Conservation (phyloP, 148 eudicot species). For the Chenopodium quinoa region DNA sequence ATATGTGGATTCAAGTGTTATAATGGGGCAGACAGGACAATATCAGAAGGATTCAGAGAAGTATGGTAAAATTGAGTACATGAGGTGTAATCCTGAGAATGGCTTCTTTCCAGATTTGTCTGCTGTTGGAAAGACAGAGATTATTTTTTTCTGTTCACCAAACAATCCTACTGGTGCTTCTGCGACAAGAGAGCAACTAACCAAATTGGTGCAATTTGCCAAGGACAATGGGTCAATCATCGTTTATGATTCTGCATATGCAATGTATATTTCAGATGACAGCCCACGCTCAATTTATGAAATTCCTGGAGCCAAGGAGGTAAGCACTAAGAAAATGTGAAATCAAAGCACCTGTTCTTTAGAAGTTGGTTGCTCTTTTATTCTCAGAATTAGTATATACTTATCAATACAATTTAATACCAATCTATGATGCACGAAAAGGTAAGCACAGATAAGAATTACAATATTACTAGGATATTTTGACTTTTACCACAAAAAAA, state of each 20-base stretch:
- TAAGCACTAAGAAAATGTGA: slow-evolving; percentile 27
- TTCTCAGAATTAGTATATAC: not conserved
- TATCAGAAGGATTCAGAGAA: slow-evolving; percentile 68
- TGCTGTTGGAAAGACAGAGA: slow-evolving; percentile 62
- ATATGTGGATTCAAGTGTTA: slow-evolving; percentile 90
- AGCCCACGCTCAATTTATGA: slow-evolving; percentile 83
- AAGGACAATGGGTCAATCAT: slow-evolving; percentile 89
- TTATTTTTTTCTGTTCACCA: slow-evolving; percentile 95
- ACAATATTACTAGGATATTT: too few species aligned
- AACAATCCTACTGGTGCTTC: slow-evolving; percentile 95
- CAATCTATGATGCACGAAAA: not conserved
- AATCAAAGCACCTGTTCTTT: not conserved
- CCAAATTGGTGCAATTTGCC: slow-evolving; percentile 72
- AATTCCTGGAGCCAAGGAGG: slow-evolving; percentile 95
- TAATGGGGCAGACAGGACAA: slow-evolving; percentile 79
- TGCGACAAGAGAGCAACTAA: slow-evolving; percentile 85
- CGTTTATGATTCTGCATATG: slow-evolving; percentile 92
- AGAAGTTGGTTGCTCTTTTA: not conserved
- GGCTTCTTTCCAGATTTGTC: slow-evolving; percentile 89
- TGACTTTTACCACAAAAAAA: too few species aligned
- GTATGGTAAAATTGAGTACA: slow-evolving; percentile 82
- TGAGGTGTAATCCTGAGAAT: slow-evolving; percentile 91
- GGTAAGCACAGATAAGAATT: not conserved
- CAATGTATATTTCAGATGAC: slow-evolving; percentile 83
- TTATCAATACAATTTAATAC: not conserved